Percentiles rank a stretch among this genome's conserved stretches.
Conservation (phyloP, 345 rosid species). For the Rhizophora apiculata region DNA sequence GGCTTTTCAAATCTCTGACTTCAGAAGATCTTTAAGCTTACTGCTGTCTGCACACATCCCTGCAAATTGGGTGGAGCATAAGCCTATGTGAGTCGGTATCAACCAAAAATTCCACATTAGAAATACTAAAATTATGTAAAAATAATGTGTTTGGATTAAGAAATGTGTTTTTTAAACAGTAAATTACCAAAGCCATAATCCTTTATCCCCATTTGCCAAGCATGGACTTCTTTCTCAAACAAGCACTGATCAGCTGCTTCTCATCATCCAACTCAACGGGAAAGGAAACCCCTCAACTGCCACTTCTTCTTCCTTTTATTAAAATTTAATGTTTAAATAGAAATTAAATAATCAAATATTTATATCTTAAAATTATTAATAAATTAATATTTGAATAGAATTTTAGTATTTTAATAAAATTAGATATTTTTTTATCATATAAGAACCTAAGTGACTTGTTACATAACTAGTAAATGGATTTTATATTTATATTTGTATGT, state of each 20-base stretch:
- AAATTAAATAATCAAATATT: too few species aligned
- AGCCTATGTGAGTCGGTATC: too few species aligned
- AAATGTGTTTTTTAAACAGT: neutral
- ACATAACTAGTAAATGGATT: too few species aligned
- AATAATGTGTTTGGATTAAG: neutral
- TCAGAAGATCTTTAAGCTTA: slow-evolving; percentile 37
- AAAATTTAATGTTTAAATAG: too few species aligned
- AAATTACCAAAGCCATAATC: slow-evolving; percentile 40
- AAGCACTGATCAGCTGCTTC: slow-evolving; percentile 35
- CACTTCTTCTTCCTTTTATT: slow-evolving; percentile 26
- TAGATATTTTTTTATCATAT: too few species aligned
- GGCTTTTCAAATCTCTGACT: slow-evolving; percentile 33
- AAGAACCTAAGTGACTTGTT: too few species aligned
- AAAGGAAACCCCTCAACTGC: slow-evolving; percentile 45
- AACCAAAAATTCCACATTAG: neutral
- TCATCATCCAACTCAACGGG: slow-evolving; percentile 50
- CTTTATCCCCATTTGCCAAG: slow-evolving; percentile 47
- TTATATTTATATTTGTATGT: too few species aligned
- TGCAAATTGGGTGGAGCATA: slow-evolving; percentile 21
- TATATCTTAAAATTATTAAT: too few species aligned
- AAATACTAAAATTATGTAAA: neutral
- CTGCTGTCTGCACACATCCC: slow-evolving; percentile 41
- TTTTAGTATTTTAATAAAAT: too few species aligned
- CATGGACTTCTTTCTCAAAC: slow-evolving; percentile 45
- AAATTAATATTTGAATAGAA: too few species aligned